Percentiles rank a stretch among this genome's conserved stretches.
phyloP scores from a whole-genome alignment of 169 alveolate genomes.

The Cryptosporidium sp. region DNA sequence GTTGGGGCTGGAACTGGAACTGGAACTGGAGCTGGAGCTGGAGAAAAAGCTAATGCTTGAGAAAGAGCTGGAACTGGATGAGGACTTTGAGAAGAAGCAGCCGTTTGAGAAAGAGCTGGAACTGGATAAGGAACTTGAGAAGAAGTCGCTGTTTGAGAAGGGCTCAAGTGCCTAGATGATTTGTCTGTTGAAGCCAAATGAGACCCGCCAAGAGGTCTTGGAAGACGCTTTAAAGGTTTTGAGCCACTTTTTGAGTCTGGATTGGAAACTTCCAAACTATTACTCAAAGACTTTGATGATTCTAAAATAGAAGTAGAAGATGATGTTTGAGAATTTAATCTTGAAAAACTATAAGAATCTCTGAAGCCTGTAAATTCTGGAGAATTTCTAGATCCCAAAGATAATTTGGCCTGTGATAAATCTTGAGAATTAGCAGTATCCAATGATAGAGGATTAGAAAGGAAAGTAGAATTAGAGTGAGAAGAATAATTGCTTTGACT shows the following conservation, averaged over 20 bases:
- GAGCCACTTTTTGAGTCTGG: background rate
- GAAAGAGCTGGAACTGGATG: background rate
- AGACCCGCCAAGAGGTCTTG: background rate
- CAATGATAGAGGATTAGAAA: no score
- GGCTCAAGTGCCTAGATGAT: background rate
- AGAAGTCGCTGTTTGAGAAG: background rate
- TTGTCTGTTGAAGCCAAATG: background rate
- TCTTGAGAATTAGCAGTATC: background rate
- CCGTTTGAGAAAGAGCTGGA: background rate
- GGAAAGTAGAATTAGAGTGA: no score
- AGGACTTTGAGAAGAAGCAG: no score
- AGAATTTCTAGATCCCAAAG: background rate
- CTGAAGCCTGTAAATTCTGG: no score
- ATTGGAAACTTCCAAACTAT: background rate
- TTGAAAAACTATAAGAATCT: background rate
- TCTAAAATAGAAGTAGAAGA: background rate
- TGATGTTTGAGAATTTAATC: background rate
- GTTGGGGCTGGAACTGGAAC: background rate
- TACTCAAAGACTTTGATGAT: background rate
- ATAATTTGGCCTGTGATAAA: background rate
- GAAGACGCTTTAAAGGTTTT: slow-evolving; percentile 7
- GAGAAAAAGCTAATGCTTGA: background rate
- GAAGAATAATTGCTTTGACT: background rate
- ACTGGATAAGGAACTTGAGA: background rate
- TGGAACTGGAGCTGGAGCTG: background rate